A percentile compares a stretch with the other conserved stretches of the same genome.
Evolutionary conservation across 2,329 filamentous ascomycete genomes (phyloP).

Genomic region (Cercospora brassicicola): DNA sequence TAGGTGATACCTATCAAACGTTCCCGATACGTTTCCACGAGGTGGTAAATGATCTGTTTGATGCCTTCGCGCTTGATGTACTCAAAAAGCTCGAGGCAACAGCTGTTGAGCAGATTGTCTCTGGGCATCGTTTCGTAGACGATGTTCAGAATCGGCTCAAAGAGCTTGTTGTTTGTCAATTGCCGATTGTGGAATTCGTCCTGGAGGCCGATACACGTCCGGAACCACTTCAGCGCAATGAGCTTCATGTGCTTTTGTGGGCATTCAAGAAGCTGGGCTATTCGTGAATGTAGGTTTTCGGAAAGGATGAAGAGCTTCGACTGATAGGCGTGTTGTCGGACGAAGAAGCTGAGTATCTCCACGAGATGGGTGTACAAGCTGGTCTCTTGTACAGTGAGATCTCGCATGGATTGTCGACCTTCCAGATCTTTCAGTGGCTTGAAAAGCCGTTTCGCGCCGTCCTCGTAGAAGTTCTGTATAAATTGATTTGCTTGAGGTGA

Average conservation of each 20-base stretch:
- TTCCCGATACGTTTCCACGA: conserved; percentile 81
- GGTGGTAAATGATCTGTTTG: conserved; percentile 76
- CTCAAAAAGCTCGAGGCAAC: conserved; percentile 90
- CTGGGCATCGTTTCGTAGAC: conserved; percentile 82
- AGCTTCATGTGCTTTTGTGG: conserved; percentile 91
- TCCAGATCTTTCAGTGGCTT: conserved; percentile 81
- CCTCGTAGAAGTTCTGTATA: conserved; percentile 84
- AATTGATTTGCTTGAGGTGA: conserved; percentile 77
- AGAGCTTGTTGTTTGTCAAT: conserved; percentile 75
- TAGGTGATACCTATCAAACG: conserved; percentile 74
- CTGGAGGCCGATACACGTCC: conserved; percentile 77
- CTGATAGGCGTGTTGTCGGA: conserved; percentile 81
- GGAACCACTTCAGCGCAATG: conserved; percentile 89
- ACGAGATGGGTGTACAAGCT: conserved; percentile 89
- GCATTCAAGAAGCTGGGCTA: conserved; percentile 77
- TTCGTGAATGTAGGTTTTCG: conserved; percentile 73
- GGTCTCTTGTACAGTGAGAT: conserved; percentile 78
- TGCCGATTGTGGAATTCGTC: conserved; percentile 91
- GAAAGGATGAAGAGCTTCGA: conserved; percentile 85
- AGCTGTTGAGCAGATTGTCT: conserved; percentile 91
- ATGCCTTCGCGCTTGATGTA: conserved; percentile 77
- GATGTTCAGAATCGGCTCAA: conserved; percentile 82
- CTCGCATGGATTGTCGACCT: conserved; percentile 49
- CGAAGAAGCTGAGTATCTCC: conserved; percentile 90
- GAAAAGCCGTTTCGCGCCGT: conserved; percentile 81